These are phyloP conservation scores for Aspergillus viridinutans DNA, from an alignment of 2,329 filamentous ascomycete species.

Conservation along the genomic window DNA sequence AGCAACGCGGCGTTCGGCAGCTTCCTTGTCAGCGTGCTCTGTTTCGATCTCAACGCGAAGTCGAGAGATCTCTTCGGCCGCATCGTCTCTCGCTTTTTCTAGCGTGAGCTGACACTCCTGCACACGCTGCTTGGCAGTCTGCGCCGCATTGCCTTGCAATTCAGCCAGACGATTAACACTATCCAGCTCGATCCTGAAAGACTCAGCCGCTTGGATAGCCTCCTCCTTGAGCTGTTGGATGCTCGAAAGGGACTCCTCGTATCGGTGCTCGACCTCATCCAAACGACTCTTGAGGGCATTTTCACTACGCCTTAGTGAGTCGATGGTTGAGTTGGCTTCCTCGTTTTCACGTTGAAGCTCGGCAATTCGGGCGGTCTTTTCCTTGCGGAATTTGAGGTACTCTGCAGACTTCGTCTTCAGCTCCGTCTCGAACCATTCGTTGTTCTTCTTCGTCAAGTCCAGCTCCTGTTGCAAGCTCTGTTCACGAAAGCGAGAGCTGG, in stretches of 20 bases:
- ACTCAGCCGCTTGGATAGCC: conserved; percentile 75
- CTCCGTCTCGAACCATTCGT: conserved; percentile 89
- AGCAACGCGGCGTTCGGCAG: conserved; percentile 58
- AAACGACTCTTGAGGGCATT: conserved; percentile 74
- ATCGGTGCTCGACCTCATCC: conserved; percentile 78
- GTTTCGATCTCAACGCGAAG: conserved; percentile 52
- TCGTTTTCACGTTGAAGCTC: conserved; percentile 86
- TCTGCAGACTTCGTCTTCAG: conserved; percentile 86
- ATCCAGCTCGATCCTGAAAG: conserved; percentile 81
- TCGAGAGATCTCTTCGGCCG: conserved; percentile 55
- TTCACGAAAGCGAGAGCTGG: conserved; percentile 82
- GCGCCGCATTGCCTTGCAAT: conserved; percentile 57
- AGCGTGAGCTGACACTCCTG: conserved; percentile 55
- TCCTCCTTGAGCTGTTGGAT: conserved; percentile 84
- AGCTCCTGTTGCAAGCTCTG: conserved; percentile 87
- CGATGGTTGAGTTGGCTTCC: conserved; percentile 71
- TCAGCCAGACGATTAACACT: conserved; percentile 76
- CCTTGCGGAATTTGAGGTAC: conserved; percentile 84
- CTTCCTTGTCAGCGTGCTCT: conserved; percentile 57
- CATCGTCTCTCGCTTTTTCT: conserved; percentile 58
- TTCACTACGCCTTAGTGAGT: conserved; percentile 74
- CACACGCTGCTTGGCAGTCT: conserved; percentile 56
- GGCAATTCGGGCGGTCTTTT: conserved; percentile 84
- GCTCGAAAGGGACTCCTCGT: conserved; percentile 75
- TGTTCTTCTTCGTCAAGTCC: conserved; percentile 80